Evolutionary conservation across 306 rosid genomes (phyloP).

Genomic region (Trifolium fragiferum): DNA sequence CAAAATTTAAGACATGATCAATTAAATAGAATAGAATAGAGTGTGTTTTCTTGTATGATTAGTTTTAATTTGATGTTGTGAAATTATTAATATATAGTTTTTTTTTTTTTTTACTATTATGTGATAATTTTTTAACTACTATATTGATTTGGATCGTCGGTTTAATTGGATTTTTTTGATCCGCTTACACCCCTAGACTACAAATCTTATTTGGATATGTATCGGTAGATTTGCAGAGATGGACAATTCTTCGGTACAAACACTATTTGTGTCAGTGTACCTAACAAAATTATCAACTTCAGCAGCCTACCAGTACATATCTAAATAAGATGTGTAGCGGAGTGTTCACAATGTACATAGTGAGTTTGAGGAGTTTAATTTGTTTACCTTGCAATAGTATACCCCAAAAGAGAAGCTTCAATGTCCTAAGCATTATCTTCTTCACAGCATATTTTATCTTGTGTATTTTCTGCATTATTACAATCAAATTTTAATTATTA

Average conservation of each 20-base stretch:
- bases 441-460: slow-evolving; percentile 51
- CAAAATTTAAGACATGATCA: background rate
- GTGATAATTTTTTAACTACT: too few relatives aligned
- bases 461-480: slow-evolving; percentile 59
- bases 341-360: background rate
- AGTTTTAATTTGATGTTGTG: background rate
- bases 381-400: slow-evolving; percentile 76
- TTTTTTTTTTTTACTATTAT: too few relatives aligned
- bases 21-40: background rate
- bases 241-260: too few relatives aligned
- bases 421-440: slow-evolving; percentile 69
- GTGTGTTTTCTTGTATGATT: background rate
- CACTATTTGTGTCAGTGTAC: too few relatives aligned
- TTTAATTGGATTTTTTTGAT: too few relatives aligned
- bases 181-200: too few relatives aligned
- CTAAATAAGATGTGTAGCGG: too few relatives aligned
- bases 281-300: too few relatives aligned
- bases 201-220: too few relatives aligned
- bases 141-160: too few relatives aligned
- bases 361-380: background rate
- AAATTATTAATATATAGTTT: background rate
- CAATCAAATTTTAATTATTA: background rate
- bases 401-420: slow-evolving; percentile 94
- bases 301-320: too few relatives aligned
- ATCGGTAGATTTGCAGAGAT: too few relatives aligned